Base-by-base conservation (phyloP, 2,329 filamentous ascomycete genomes). In the Penicillium vulpinum region DNA sequence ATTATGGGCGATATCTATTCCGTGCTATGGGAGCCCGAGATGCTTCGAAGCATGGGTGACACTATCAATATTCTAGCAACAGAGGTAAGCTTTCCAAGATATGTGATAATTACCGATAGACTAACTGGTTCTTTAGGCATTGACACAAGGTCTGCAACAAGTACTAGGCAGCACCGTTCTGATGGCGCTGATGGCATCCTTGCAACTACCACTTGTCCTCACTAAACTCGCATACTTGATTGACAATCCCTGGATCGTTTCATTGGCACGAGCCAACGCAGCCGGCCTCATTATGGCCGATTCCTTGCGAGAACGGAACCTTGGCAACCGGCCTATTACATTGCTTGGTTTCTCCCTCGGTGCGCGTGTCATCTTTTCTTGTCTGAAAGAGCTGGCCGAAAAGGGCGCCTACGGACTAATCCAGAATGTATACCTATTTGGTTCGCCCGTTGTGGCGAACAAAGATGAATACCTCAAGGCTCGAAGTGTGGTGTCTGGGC, bases 1-100 rank as follows among this genome's bases (percentile, higher is more conserved):
- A 85, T 97, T 61, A 99, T 99, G 94, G 94, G 94, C 13, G 94
- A 99, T 71, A 87, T 99, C 16, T 99, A 99, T 77, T 97, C 93
- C 0, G 88, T 99, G 11, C 81, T 95, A 57, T 99, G 94, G 92
- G 94, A 99, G 74, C 95, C 94, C 3, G 94, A 99, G 71, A 96
- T 99, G 92, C 83, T 99, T 70, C 88, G 87, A 66, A 96, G 91
- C 75, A 99, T 97, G 88, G 94, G 94, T 84, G 91, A 94, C 72
- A 99, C 94, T 44, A 97, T 99, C 69, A 97, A 97, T 68, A 97
- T 99, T 75, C 80, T 99, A 62, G 94, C 94, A 56, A 99, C 94
- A 33, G 94, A 99, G 85, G 91, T 93, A 76, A 76, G 83, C 28
- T 41, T 15, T 43, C 11, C 6, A 26, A 22, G 21, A 13, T 10